Conservation (phyloP, 2,329 filamentous ascomycete genomes). For the Didymella pomorum region DNA sequence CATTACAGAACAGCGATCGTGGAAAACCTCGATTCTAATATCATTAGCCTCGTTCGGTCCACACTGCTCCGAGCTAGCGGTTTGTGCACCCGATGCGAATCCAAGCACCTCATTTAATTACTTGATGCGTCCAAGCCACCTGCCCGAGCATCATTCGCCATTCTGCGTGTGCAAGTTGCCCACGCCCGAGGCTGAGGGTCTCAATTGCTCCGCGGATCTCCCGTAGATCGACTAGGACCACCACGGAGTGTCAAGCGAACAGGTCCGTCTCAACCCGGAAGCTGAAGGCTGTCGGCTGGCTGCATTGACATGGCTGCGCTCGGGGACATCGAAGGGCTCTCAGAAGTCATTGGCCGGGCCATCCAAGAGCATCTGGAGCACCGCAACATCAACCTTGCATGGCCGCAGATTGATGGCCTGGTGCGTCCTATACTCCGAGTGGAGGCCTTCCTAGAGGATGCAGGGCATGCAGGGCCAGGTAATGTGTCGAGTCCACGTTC, state of each 20-base stretch:
- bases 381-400: conserved; percentile 33
- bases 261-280: not conserved
- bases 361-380: conserved; percentile 42
- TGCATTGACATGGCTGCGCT: conserved; percentile 26
- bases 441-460: conserved; percentile 46
- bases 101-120: not conserved
- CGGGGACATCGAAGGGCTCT: conserved; percentile 38
- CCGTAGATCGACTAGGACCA: not conserved
- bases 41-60: not conserved
- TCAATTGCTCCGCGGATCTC: conserved; percentile 1
- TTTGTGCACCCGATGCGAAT: not conserved
- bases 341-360: conserved; percentile 40
- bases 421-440: conserved; percentile 39
- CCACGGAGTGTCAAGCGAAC: not conserved
- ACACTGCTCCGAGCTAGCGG: not conserved
- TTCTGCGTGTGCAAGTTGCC: not conserved
- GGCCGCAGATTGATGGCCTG: conserved; percentile 37
- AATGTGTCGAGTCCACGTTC: conserved; percentile 26
- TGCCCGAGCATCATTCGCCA: conserved; percentile 14
- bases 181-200: not conserved
- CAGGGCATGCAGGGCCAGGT: conserved; percentile 27
- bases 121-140: conserved; percentile 4
- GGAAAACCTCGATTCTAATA: not conserved
- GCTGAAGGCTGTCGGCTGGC: not conserved
- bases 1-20: not conserved